Base-by-base conservation (phyloP, 1,139 yeast species). In the Suhomyces bribrorum region DNA sequence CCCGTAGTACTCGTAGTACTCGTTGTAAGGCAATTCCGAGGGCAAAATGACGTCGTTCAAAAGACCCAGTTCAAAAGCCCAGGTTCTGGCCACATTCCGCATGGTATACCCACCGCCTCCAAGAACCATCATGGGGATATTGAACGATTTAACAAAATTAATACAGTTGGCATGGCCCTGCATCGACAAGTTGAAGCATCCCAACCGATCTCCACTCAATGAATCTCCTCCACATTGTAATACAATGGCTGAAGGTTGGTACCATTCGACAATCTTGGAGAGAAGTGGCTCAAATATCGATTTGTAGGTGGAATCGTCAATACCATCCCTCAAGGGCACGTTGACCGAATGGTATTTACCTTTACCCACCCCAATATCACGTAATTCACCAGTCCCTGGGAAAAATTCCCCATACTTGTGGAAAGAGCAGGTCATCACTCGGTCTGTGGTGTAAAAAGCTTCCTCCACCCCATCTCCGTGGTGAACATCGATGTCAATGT, bases 401-500 rank as follows among this genome's bases (percentile, higher is more conserved):
- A 89, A 89, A 60, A 87, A 89, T 62, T 89, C 96, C 28, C 97
- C 97, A 59, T 88, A 92, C 61, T 92, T 92, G 68, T 92, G 98
- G 73, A 92, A 92, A 5, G 96, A 87, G 56, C 95, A 87, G 0
- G 97, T 92, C 97, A 92, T 89, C 36, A 92, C 98, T 49, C 97
- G 72, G 62, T 92, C 97, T 5, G 97, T 89, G 8, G 96, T 83
- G 63, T 90, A 92, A 57, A 92, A 92, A 0, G 97, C 97, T 62
- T 92, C 97, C 63, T 92, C 97, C 22, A 92, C 98, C 47, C 97
- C 98, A 63, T 92, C 98, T 41, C 98, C 98, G 57, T 92, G 98
- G 60, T 92, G 98, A 15, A 92, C 88, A 62, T 92, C 98, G 47
- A 89, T 92, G 61, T 92, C 98, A 47, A 92, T 85, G 60, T 92